Conservation (phyloP, 345 rosid genomes). For the Barbarea vulgaris region DNA sequence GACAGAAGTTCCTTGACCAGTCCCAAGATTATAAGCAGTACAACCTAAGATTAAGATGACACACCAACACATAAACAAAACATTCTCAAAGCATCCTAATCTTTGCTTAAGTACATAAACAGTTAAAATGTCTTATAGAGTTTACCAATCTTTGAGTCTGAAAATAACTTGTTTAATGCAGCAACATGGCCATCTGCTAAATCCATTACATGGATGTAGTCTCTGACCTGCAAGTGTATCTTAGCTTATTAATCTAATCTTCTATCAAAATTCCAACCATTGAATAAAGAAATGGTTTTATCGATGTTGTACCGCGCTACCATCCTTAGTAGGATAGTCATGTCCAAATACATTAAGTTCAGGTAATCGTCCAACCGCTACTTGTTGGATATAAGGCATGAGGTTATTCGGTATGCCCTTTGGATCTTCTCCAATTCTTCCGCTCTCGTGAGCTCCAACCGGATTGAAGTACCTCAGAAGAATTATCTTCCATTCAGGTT, state of each 20-base stretch:
- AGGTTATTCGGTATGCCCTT: conserved; percentile 92
- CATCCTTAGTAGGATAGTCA: conserved; percentile 92
- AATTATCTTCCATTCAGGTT: conserved; percentile 85
- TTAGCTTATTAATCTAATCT: conserved; percentile 14
- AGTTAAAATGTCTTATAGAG: neutral
- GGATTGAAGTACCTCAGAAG: conserved; percentile 94
- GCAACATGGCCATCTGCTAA: conserved; percentile 94
- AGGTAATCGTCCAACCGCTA: conserved; percentile 89
- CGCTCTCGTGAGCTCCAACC: conserved; percentile 95
- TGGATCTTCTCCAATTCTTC: conserved; percentile 94
- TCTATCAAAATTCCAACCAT: neutral
- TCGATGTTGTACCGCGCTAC: conserved; percentile 71
- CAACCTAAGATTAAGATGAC: conserved; percentile 57
- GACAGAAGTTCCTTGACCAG: conserved; percentile 83
- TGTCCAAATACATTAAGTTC: conserved; percentile 90
- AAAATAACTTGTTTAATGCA: conserved; percentile 71
- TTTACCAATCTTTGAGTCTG: conserved; percentile 63
- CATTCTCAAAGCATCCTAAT: neutral
- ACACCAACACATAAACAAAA: conserved; percentile 2
- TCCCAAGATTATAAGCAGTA: conserved; percentile 84
- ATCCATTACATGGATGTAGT: conserved; percentile 96
- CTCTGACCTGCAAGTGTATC: conserved; percentile 66
- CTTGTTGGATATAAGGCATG: conserved; percentile 98
- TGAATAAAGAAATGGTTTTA: neutral
- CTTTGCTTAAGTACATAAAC: neutral